Conservation (phyloP, 2,329 filamentous ascomycete genomes). For the Boeremia lycopersici region DNA sequence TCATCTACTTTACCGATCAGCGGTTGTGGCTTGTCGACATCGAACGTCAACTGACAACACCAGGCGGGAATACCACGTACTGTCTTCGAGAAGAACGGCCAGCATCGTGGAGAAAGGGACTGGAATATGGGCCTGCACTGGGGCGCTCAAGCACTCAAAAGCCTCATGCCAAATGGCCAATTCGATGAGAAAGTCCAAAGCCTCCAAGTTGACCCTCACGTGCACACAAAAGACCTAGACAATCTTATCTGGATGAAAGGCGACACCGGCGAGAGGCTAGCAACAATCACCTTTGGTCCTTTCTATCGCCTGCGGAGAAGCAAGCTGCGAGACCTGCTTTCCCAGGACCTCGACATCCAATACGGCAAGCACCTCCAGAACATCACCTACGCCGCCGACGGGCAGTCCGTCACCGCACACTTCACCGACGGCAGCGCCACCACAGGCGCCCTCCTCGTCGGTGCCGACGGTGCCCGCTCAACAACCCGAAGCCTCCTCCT, state of each 20-base stretch:
- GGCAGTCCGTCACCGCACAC: slow-evolving; percentile 41
- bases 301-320: slow-evolving; percentile 47
- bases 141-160: slow-evolving; percentile 60
- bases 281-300: slow-evolving; percentile 39
- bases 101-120: slow-evolving; percentile 56
- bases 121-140: slow-evolving; percentile 71
- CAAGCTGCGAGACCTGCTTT: slow-evolving; percentile 42
- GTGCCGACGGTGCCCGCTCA: slow-evolving; percentile 46
- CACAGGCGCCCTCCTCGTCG: slow-evolving; percentile 42
- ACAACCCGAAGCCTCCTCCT: slow-evolving; percentile 39
- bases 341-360: slow-evolving; percentile 36
- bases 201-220: slow-evolving; percentile 59
- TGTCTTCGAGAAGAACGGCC: slow-evolving; percentile 62
- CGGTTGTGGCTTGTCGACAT: neutral
- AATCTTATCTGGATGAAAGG: slow-evolving; percentile 43
- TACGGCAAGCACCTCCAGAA: slow-evolving; percentile 49
- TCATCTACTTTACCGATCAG: neutral
- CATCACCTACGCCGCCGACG: slow-evolving; percentile 42
- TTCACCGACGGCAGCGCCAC: slow-evolving; percentile 42
- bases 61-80: slow-evolving; percentile 51
- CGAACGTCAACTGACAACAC: slow-evolving; percentile 11
- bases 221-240: slow-evolving; percentile 43
- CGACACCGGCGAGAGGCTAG: slow-evolving; percentile 44
- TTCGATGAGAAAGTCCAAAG: slow-evolving; percentile 58
- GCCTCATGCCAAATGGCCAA: slow-evolving; percentile 58